Conservation (phyloP, 306 rosid species). For the Luffa aegyptiaca region DNA sequence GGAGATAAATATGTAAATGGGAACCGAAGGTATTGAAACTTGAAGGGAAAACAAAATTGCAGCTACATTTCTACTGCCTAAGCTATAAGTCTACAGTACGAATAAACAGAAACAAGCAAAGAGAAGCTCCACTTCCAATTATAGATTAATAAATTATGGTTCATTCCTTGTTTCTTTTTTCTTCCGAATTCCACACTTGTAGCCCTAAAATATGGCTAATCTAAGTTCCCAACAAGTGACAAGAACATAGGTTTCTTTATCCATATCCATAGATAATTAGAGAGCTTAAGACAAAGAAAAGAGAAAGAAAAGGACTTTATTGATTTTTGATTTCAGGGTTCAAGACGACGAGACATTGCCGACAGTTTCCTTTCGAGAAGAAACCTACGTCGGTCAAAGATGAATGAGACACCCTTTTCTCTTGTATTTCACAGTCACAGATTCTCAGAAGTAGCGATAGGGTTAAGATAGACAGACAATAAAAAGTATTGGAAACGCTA, state of each 20-base stretch:
- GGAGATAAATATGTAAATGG: no score
- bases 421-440: neutral
- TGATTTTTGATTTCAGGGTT: neutral
- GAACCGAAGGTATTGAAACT: neutral
- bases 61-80: neutral
- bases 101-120: neutral
- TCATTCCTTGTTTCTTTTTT: no score
- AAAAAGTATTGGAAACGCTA: conserved; percentile 42
- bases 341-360: neutral
- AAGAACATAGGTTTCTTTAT: neutral
- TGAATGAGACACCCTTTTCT: neutral
- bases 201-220: neutral
- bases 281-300: neutral
- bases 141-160: no score
- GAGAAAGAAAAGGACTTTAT: neutral
- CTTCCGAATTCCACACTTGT: no score
- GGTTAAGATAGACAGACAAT: neutral
- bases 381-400: conserved; percentile 32
- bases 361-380: conserved; percentile 30
- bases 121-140: neutral
- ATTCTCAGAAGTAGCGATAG: neutral
- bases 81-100: no score
- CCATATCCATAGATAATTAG: neutral
- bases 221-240: neutral
- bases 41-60: neutral